phyloP scores from a whole-genome alignment of 2,329 filamentous ascomycete species.

The Aspergillus tubingensis region DNA sequence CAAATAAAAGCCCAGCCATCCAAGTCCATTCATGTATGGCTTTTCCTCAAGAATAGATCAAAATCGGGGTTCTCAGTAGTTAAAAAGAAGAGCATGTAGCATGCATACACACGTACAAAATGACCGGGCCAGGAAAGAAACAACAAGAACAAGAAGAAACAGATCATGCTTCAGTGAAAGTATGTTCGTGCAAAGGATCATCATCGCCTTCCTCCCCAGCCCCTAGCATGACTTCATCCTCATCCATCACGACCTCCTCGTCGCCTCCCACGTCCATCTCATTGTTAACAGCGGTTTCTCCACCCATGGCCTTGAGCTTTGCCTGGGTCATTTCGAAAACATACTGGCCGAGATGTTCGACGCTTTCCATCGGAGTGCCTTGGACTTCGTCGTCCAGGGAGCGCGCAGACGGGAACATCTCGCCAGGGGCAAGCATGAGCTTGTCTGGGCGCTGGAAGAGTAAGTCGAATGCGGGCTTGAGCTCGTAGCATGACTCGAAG shows the following conservation, averaged over 20 bases:
- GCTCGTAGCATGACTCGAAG: constrained; percentile 85
- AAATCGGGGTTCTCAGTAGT: neutral
- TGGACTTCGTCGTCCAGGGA: constrained; percentile 50
- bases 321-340: constrained; percentile 93
- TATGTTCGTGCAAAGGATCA: constrained; percentile 37
- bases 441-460: constrained; percentile 78
- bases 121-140: neutral
- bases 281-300: constrained; percentile 42
- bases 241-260: constrained; percentile 31
- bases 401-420: constrained; percentile 76
- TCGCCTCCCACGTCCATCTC: constrained; percentile 30
- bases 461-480: constrained; percentile 80
- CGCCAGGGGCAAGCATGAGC: constrained; percentile 76
- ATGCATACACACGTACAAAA: neutral
- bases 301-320: constrained; percentile 61
- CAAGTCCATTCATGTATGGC: neutral
- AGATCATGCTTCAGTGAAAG: constrained; percentile 10
- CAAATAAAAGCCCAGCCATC: neutral
- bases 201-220: constrained; percentile 38
- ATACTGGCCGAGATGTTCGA: constrained; percentile 94
- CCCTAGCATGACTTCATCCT: constrained; percentile 38
- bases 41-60: neutral
- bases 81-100: too few species aligned
- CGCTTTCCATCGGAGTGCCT: constrained; percentile 76
- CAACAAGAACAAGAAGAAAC: too few species aligned